A percentile compares a stretch with the other conserved stretches of the same genome.
Evolutionary conservation across 2,329 filamentous ascomycete genomes (phyloP).

Genomic region (Cladosporium oxysporum): DNA sequence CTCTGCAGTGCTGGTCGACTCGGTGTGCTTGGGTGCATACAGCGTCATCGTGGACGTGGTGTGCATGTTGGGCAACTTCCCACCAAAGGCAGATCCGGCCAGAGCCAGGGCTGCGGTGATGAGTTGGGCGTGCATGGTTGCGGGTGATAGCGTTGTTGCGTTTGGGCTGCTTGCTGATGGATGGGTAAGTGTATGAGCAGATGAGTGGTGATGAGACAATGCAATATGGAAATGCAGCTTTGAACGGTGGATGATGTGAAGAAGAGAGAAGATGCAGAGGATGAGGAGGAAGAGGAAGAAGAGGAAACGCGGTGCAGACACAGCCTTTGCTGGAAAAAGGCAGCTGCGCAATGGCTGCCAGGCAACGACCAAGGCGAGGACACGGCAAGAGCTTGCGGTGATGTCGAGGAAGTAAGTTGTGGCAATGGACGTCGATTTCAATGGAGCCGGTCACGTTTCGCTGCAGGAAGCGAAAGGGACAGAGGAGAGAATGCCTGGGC

Average conservation of each 20-base stretch:
- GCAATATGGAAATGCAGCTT: not conserved
- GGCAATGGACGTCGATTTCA: not conserved
- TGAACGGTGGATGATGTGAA: conserved; percentile 3
- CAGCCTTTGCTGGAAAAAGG: not conserved
- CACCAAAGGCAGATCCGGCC: conserved; percentile 2
- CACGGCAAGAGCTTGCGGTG: not conserved
- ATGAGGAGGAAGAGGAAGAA: not conserved
- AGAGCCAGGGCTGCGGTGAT: not conserved
- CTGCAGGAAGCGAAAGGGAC: not conserved
- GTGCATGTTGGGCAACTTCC: not conserved
- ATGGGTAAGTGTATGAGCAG: not conserved
- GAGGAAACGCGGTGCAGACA: not conserved
- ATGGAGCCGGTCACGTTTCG: not conserved
- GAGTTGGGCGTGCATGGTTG: conserved; percentile 5
- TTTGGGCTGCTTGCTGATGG: not conserved
- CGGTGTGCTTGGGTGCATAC: not conserved
- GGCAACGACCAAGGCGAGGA: not conserved
- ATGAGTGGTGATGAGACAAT: not conserved
- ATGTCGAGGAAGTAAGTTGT: not conserved
- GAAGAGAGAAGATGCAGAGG: not conserved
- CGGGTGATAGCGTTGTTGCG: not conserved
- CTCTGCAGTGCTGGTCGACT: not conserved
- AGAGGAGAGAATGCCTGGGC: not conserved
- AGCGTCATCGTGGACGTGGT: not conserved
- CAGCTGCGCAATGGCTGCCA: not conserved